Evolutionary conservation across 2,329 filamentous ascomycete genomes (phyloP).

Genomic region (Ophiosphaerella herpotricha): DNA sequence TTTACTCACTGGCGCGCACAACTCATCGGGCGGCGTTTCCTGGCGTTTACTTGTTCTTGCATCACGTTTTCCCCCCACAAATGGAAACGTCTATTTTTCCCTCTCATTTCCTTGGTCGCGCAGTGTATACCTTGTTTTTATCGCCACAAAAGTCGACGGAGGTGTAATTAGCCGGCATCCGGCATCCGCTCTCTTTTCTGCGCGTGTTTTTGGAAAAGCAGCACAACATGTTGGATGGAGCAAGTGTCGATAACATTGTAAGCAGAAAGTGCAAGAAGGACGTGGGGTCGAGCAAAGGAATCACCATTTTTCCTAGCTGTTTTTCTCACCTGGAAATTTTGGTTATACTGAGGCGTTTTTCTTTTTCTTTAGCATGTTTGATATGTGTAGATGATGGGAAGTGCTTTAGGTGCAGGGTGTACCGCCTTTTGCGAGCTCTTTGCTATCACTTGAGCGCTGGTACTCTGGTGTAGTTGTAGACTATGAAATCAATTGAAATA

Average conservation of each 20-base stretch:
- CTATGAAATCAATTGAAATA: slow-evolving; percentile 20
- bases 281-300: background rate
- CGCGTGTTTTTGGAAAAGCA: background rate
- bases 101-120: slow-evolving; percentile 3
- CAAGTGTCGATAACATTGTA: too few species aligned
- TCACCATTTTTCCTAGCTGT: background rate
- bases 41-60: slow-evolving; percentile 15
- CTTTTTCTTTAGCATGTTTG: background rate
- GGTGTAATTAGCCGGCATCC: slow-evolving; percentile 34
- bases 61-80: slow-evolving; percentile 4
- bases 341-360: background rate
- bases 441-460: slow-evolving; percentile 10
- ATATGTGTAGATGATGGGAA: slow-evolving; percentile 19
- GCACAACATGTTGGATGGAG: too few species aligned
- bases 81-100: slow-evolving; percentile 4
- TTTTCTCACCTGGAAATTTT: background rate
- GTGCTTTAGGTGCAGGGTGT: background rate
- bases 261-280: background rate
- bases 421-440: slow-evolving; percentile 1
- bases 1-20: slow-evolving; percentile 17
- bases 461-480: slow-evolving; percentile 22
- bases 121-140: slow-evolving; percentile 26
- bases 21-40: slow-evolving; percentile 42
- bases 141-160: slow-evolving; percentile 23
- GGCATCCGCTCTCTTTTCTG: slow-evolving; percentile 18